Evolutionary conservation across 768 basidiomycete genomes (phyloP).

Genomic region (Punctularia strigosozonata): DNA sequence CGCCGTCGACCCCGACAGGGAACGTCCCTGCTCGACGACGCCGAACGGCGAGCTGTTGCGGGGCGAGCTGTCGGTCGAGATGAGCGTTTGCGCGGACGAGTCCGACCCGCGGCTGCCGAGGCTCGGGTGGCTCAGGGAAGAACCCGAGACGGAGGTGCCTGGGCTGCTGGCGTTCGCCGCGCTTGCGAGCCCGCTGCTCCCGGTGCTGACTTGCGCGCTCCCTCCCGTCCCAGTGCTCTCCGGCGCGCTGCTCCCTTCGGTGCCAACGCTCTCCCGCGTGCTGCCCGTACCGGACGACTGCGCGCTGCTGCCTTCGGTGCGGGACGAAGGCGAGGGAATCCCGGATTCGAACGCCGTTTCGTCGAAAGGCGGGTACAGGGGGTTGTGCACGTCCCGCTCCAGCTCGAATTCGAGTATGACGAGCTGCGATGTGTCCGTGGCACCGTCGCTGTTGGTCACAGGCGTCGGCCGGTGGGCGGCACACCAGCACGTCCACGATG

Average conservation of each 20-base stretch:
- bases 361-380: constrained; percentile 40
- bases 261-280: too few species aligned
- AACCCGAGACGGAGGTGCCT: background rate
- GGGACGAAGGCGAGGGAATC: constrained; percentile 16
- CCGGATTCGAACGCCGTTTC: constrained; percentile 9
- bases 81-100: too few species aligned
- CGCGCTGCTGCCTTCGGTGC: constrained; percentile 7
- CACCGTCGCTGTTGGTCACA: background rate
- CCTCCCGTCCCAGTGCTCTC: too few species aligned
- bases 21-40: too few species aligned
- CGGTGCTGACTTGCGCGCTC: background rate
- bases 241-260: background rate
- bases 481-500: constrained; percentile 60
- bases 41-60: too few species aligned
- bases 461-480: constrained; percentile 43
- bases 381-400: constrained; percentile 58
- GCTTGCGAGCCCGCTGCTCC: background rate
- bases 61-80: too few species aligned
- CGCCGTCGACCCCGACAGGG: too few species aligned
- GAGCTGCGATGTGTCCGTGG: constrained; percentile 18
- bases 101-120: background rate
- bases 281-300: constrained; percentile 9
- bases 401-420: constrained; percentile 76
- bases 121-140: background rate
- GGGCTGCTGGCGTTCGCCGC: background rate